phyloP scores from a whole-genome alignment of 768 basidiomycete genomes.

The Termitomyces sp. region DNA sequence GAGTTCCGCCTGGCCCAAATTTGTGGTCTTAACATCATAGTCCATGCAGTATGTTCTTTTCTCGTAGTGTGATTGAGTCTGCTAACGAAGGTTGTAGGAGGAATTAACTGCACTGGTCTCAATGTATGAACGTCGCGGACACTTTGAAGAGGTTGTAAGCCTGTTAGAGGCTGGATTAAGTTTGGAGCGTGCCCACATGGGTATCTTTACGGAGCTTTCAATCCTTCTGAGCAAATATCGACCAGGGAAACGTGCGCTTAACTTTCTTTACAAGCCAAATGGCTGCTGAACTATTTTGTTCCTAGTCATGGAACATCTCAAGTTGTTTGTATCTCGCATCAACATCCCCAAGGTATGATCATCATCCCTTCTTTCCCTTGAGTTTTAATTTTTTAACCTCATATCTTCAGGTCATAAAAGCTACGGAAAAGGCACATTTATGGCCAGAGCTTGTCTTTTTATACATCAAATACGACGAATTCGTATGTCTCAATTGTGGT shows the following conservation, averaged over 20 bases:
- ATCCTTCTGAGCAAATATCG: slow-evolving; percentile 93
- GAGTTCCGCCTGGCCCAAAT: slow-evolving; percentile 99
- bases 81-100: slow-evolving; percentile 43
- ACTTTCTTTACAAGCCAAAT: slow-evolving; percentile 8
- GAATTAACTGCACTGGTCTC: slow-evolving; percentile 70
- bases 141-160: slow-evolving; percentile 91
- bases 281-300: slow-evolving; percentile 2
- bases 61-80: background rate
- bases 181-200: slow-evolving; percentile 97
- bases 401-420: slow-evolving; percentile 74
- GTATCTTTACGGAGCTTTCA: slow-evolving; percentile 94
- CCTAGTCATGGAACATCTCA: slow-evolving; percentile 96
- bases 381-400: background rate
- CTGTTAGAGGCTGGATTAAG: slow-evolving; percentile 94
- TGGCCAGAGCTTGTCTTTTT: slow-evolving; percentile 99
- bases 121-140: slow-evolving; percentile 85
- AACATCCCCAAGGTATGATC: slow-evolving; percentile 90
- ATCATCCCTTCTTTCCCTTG: background rate
- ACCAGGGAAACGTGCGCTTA: slow-evolving; percentile 76
- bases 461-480: slow-evolving; percentile 98
- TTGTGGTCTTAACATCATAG: slow-evolving; percentile 96
- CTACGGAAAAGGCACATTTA: slow-evolving; percentile 92
- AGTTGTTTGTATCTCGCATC: slow-evolving; percentile 91
- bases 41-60: slow-evolving; percentile 60
- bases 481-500: slow-evolving; percentile 38